These are phyloP conservation scores for Macrolepiota dolichaula DNA, from an alignment of 768 basidiomycete species.

Conservation along the genomic window DNA sequence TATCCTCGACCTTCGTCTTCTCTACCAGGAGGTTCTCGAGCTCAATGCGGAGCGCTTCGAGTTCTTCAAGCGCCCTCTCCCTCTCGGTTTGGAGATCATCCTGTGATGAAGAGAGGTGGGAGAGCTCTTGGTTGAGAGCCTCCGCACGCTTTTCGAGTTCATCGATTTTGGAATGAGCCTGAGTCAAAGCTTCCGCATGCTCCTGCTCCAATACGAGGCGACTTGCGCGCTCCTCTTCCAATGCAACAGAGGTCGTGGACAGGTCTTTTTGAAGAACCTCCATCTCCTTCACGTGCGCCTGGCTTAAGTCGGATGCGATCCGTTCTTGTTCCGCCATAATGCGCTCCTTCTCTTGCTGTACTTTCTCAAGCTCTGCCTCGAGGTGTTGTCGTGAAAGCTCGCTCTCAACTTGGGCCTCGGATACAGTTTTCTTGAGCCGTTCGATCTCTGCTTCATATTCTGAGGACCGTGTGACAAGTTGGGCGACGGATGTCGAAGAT, in stretches of 20 bases:
- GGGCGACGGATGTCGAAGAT: constrained; percentile 12
- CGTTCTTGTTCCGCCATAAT: background rate
- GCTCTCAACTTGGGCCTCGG: background rate
- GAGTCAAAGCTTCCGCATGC: constrained; percentile 16
- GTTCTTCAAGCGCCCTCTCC: background rate
- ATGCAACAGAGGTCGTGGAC: background rate
- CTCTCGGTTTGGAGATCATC: constrained; percentile 19
- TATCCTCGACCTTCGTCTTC: background rate
- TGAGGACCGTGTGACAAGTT: constrained; percentile 15
- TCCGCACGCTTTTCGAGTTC: constrained; percentile 15
- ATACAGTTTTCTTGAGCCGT: constrained; percentile 16
- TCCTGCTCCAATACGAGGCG: constrained; percentile 14
- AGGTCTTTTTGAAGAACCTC: constrained; percentile 1
- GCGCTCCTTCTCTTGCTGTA: constrained; percentile 6
- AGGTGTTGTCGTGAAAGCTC: background rate
- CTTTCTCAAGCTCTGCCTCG: constrained; percentile 1
- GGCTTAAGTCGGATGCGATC: background rate
- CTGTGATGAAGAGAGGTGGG: background rate
- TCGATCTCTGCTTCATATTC: constrained; percentile 17
- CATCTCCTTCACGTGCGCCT: background rate
- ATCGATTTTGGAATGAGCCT: constrained; percentile 14
- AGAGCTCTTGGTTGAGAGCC: constrained; percentile 14
- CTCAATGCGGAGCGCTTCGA: background rate
- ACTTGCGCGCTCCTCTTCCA: constrained; percentile 1
- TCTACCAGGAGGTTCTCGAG: background rate